Conservation (phyloP, 495 filamentous ascomycete genomes). For the Neurospora sp. region DNA sequence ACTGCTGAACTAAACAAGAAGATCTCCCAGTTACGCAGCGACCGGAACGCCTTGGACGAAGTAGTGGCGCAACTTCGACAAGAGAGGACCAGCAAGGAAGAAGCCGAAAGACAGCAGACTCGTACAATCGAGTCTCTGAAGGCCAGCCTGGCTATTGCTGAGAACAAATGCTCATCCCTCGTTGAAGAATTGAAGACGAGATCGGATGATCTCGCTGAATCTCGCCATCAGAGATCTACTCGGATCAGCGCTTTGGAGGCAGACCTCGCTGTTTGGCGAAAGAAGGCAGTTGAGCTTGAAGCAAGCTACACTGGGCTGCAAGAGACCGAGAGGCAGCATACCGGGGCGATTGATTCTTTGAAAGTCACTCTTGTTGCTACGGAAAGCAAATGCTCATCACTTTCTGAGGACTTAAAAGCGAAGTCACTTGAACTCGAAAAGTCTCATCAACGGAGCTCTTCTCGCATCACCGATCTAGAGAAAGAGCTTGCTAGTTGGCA, state of each 20-base stretch:
- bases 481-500: not conserved
- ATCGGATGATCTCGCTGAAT: not conserved
- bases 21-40: slow-evolving; percentile 1
- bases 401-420: not conserved
- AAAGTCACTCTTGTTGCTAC: not conserved
- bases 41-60: not conserved
- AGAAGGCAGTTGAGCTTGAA: slow-evolving; percentile 1
- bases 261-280: slow-evolving; percentile 1
- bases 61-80: slow-evolving; percentile 4
- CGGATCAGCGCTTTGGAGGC: not conserved
- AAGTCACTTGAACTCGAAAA: not conserved
- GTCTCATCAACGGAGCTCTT: not conserved
- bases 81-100: slow-evolving; percentile 1
- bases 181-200: not conserved
- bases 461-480: not conserved
- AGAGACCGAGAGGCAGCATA: not conserved
- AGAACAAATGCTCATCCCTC: not conserved
- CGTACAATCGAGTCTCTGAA: slow-evolving; percentile 5
- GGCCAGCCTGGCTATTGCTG: slow-evolving; percentile 1
- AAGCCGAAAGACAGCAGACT: slow-evolving; percentile 2
- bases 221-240: not conserved
- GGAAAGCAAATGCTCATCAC: not conserved
- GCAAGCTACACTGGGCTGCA: not conserved
- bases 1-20: not conserved
- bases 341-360: not conserved